Conservation (phyloP, 805 yeast species). For the Wickerhamomyces hampshirensis region DNA sequence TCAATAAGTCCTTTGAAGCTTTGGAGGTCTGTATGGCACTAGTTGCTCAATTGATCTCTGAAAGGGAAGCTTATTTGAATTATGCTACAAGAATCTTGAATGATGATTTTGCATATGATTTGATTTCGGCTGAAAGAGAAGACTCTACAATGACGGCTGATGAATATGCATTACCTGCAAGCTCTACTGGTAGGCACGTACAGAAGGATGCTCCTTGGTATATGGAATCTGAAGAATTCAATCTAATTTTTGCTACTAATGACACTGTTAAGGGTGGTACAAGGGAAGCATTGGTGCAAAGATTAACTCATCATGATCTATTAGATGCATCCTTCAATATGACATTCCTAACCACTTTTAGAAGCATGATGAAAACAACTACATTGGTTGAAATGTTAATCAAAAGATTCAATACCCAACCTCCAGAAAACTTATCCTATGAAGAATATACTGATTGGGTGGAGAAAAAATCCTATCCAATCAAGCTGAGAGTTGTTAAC, state of each 20-base stretch:
- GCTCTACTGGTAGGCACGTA: conserved; percentile 21
- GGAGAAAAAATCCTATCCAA: conserved; percentile 61
- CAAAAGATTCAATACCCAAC: conserved; percentile 61
- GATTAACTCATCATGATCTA: conserved; percentile 69
- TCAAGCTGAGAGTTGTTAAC: conserved; percentile 59
- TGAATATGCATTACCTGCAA: conserved; percentile 25
- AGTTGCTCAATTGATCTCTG: conserved; percentile 59
- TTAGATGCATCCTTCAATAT: conserved; percentile 60
- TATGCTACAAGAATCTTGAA: conserved; percentile 78
- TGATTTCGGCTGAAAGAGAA: conserved; percentile 46
- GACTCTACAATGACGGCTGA: conserved; percentile 24
- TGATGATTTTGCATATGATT: conserved; percentile 53
- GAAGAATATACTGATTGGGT: conserved; percentile 81
- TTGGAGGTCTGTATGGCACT: conserved; percentile 31
- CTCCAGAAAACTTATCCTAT: conserved; percentile 84
- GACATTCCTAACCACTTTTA: conserved; percentile 69
- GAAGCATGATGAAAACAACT: conserved; percentile 64
- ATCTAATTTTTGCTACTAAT: conserved; percentile 55
- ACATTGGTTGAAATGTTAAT: conserved; percentile 58
- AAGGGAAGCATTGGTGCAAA: conserved; percentile 69
- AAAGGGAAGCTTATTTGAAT: conserved; percentile 63
- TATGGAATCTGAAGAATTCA: conserved; percentile 60
- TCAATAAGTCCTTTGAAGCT: conserved; percentile 30
- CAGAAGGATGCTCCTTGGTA: conserved; percentile 61
- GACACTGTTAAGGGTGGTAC: conserved; percentile 84